These are phyloP conservation scores for Chiua virens DNA, from an alignment of 768 basidiomycete species.

Conservation along the genomic window DNA sequence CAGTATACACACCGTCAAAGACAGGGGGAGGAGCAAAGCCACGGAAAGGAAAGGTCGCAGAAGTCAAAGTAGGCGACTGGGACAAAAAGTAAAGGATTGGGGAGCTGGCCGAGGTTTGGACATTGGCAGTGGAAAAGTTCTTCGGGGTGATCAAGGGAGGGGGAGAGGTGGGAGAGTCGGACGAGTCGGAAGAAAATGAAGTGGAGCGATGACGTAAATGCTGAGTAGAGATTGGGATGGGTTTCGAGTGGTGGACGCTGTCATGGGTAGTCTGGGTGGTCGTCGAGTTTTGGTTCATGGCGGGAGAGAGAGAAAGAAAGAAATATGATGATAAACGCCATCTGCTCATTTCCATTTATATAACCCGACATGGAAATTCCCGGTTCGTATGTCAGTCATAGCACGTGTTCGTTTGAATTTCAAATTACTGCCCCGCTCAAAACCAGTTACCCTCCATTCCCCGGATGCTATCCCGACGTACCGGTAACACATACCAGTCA, in stretches of 20 bases:
- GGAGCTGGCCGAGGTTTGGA: slow-evolving; percentile 58
- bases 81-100: slow-evolving; percentile 70
- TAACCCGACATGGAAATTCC: slow-evolving; percentile 29
- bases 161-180: slow-evolving; percentile 53
- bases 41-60: slow-evolving; percentile 62
- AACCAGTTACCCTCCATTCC: slow-evolving; percentile 5
- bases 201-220: slow-evolving; percentile 55
- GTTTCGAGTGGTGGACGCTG: slow-evolving; percentile 54
- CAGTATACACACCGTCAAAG: slow-evolving; percentile 53
- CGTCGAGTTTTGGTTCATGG: slow-evolving; percentile 17
- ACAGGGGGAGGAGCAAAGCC: slow-evolving; percentile 50
- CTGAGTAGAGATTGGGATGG: slow-evolving; percentile 57
- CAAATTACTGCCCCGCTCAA: slow-evolving; percentile 10
- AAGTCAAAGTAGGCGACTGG: slow-evolving; percentile 56
- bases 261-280: slow-evolving; percentile 16
- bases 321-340: background rate
- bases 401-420: slow-evolving; percentile 21
- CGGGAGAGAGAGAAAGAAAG: background rate
- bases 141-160: slow-evolving; percentile 53
- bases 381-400: slow-evolving; percentile 14
- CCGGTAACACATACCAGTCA: too few relatives aligned
- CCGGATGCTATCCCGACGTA: slow-evolving; percentile 5
- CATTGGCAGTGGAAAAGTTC: slow-evolving; percentile 39
- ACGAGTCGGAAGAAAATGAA: slow-evolving; percentile 62
- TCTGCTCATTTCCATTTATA: slow-evolving; percentile 12